Conservation (phyloP, 2,329 filamentous ascomycete species). For the Exophiala viscosa region DNA sequence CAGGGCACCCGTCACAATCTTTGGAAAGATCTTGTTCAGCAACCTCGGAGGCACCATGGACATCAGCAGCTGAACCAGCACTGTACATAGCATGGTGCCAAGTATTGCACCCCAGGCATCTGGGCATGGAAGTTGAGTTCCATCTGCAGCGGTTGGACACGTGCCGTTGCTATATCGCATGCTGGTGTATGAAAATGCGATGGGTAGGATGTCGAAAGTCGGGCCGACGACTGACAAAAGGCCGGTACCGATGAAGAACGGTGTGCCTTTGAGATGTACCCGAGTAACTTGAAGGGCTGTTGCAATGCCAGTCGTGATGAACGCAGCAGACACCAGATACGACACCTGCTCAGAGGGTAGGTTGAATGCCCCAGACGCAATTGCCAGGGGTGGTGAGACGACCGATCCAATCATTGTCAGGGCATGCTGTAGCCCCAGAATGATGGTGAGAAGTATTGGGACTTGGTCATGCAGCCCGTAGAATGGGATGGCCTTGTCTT, state of each 20-base stretch:
- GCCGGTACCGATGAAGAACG: slow-evolving; percentile 74
- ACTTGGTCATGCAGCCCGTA: slow-evolving; percentile 79
- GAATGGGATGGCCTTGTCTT: slow-evolving; percentile 63
- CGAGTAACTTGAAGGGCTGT: slow-evolving; percentile 73
- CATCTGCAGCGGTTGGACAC: slow-evolving; percentile 57
- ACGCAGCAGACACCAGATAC: slow-evolving; percentile 73
- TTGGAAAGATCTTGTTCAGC: slow-evolving; percentile 72
- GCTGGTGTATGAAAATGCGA: slow-evolving; percentile 68
- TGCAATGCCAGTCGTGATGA: slow-evolving; percentile 74
- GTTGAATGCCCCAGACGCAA: slow-evolving; percentile 61
- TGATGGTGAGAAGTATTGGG: slow-evolving; percentile 68
- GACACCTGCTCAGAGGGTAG: slow-evolving; percentile 59
- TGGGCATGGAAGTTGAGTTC: slow-evolving; percentile 68
- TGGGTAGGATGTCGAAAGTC: slow-evolving; percentile 71
- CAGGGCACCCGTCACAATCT: slow-evolving; percentile 72
- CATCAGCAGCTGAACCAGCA: slow-evolving; percentile 67
- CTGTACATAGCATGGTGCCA: slow-evolving; percentile 64
- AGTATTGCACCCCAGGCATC: slow-evolving; percentile 71
- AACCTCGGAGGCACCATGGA: slow-evolving; percentile 68
- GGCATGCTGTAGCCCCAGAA: slow-evolving; percentile 76
- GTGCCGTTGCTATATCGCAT: slow-evolving; percentile 71
- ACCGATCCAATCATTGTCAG: slow-evolving; percentile 72
- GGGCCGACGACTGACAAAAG: slow-evolving; percentile 76
- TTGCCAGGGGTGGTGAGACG: slow-evolving; percentile 74
- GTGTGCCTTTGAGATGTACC: slow-evolving; percentile 68